Evolutionary conservation across 495 filamentous ascomycete genomes (phyloP), one percentile per base, ranked within the genome.

Genomic region (Neurospora sp.): DNA sequence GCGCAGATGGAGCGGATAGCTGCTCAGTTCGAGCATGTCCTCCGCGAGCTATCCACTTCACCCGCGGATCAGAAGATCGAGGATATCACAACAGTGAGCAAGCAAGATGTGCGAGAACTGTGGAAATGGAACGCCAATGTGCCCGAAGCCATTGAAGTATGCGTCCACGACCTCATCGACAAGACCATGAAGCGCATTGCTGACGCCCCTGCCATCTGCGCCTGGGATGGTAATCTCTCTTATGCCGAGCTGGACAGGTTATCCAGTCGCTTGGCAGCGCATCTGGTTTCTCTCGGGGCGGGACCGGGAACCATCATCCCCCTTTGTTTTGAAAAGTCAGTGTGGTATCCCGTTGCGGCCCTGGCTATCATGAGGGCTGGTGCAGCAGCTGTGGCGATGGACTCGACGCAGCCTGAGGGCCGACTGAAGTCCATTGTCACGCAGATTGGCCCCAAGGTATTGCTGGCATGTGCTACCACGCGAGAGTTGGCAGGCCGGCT

Each of bases 371-470:
- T 87, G 59, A 84, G 82, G 48, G 80, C 85, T 12, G 86, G 86
- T 12, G 84, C 76, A 4, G 81, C 74, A 38, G 82, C 80, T 74
- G 87, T 89, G 20, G 87, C 87, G 4, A 78, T 90, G 27, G 87
- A 90, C 41, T 86, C 89, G 14, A 80, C 81, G 4, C 87, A 91
- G 72, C 89, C 89, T 27, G 80, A 77, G 16, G 80, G 82, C 65
- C 85, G 89, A 10, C 74, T 88, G 42, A 77, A 68, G 31, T 74
- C 74, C 12, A 80, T 80, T 72, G 70, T 79, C 8, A 59, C 35
- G n/a, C 70, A 78, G 20, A 73, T 79, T 37, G 78, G 78, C 7
- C 82, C 80, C 73, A 77, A 82, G 3, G 72, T 84, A 44, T 44
- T 44, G 42, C 42, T 44, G 8, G 42, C 42, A n/a, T 44, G 0